Evolutionary conservation across 164 flowering plant species (phyloP).

Genomic region (Aristolochia californica): DNA sequence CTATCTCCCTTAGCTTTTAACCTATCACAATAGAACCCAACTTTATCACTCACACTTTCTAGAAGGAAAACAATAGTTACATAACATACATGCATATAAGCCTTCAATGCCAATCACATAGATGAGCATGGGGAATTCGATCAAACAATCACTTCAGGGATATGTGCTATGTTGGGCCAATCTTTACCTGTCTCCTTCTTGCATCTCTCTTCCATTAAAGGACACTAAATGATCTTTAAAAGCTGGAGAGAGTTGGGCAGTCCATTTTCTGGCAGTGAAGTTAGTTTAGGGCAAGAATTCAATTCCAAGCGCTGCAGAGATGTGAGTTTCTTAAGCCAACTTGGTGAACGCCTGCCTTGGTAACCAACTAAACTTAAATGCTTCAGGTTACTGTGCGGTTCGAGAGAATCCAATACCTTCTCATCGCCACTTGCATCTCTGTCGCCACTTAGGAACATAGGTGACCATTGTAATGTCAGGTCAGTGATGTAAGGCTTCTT

Average conservation of each 20-base stretch:
- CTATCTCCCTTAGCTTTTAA: too few species aligned
- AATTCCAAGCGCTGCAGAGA: background rate
- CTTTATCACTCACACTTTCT: background rate
- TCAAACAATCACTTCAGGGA: too few species aligned
- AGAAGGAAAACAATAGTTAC: too few species aligned
- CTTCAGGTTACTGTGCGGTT: slow-evolving; percentile 4
- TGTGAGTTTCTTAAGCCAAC: background rate
- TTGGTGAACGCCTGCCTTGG: background rate
- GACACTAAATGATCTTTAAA: background rate
- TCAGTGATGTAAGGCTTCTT: background rate
- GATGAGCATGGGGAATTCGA: too few species aligned
- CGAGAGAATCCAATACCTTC: background rate
- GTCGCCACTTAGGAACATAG: background rate
- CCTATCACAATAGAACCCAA: too few species aligned
- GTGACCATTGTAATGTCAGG: background rate
- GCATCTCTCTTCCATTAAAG: background rate
- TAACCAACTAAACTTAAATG: background rate
- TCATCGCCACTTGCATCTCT: background rate
- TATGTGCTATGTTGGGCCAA: too few species aligned
- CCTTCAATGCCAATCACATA: too few species aligned
- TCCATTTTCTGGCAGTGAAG: background rate
- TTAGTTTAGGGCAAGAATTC: background rate
- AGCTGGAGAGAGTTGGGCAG: background rate
- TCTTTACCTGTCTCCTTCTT: too few species aligned
- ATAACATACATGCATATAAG: too few species aligned